phyloP scores from a whole-genome alignment of 352 stramenopile genomes.

The Phytophthora meadii region DNA sequence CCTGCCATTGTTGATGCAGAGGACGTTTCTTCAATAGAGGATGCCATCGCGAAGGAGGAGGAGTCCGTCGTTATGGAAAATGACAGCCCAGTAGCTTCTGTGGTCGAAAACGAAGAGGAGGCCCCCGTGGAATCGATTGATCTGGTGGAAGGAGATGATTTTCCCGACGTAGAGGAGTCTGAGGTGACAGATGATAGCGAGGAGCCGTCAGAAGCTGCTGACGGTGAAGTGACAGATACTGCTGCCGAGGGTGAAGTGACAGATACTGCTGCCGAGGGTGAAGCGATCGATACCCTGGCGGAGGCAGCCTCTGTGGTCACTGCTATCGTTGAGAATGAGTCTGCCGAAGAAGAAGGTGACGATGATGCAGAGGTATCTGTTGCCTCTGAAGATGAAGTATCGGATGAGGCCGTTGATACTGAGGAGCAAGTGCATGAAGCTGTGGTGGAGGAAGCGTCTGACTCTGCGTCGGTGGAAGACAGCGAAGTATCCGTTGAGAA shows the following conservation, averaged over 20 bases:
- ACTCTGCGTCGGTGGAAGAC: conserved; percentile 4
- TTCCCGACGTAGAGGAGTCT: background rate
- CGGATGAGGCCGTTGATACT: conserved; percentile 1
- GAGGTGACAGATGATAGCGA: background rate
- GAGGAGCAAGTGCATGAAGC: conserved; percentile 1
- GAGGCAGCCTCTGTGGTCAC: background rate
- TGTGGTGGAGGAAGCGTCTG: conserved; percentile 4
- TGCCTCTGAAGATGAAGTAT: conserved; percentile 10
- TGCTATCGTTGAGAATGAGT: conserved; percentile 4
- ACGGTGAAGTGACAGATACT: background rate
- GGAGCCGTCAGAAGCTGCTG: conserved; percentile 2
- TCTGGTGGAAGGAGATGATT: conserved; percentile 5
- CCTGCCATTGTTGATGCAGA: too few species aligned
- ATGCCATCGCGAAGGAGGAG: too few species aligned
- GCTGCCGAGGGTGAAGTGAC: background rate
- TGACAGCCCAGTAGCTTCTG: background rate
- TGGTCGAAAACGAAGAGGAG: conserved; percentile 2
- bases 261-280: background rate
- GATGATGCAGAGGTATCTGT: conserved; percentile 1
- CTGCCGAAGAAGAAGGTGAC: conserved; percentile 1
- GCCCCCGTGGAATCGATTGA: background rate
- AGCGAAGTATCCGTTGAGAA: conserved; percentile 4
- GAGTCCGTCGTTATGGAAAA: too few species aligned
- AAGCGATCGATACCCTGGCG: background rate
- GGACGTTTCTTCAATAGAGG: too few species aligned